Percentiles rank a stretch among this genome's conserved stretches.
Evolutionary conservation across 2,329 filamentous ascomycete species (phyloP).

Genomic region (Alternaria arbusti): DNA sequence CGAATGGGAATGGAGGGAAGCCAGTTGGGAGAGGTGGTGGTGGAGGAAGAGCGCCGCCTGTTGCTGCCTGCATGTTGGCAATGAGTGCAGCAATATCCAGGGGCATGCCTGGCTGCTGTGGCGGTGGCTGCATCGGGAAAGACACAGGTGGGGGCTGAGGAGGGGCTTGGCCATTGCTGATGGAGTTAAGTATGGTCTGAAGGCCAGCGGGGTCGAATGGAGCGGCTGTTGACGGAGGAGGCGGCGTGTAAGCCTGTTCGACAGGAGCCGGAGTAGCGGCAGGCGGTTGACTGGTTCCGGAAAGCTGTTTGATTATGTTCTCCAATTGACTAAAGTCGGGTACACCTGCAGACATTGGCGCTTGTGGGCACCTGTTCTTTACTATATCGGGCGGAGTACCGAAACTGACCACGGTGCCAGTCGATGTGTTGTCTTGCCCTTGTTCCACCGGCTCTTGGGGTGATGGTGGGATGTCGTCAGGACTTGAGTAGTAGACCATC

Average conservation of each 20-base stretch:
- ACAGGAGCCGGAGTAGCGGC: slow-evolving; percentile 14
- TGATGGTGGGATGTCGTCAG: slow-evolving; percentile 54
- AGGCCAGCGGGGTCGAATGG: slow-evolving; percentile 36
- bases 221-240: slow-evolving; percentile 22
- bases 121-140: slow-evolving; percentile 15
- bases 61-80: slow-evolving; percentile 30
- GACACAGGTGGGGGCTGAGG: slow-evolving; percentile 20
- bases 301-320: slow-evolving; percentile 38
- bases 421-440: slow-evolving; percentile 19
- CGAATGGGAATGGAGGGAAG: slow-evolving; percentile 22
- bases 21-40: slow-evolving; percentile 33
- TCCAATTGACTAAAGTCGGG: slow-evolving; percentile 36
- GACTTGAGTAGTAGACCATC: slow-evolving; percentile 55
- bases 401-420: slow-evolving; percentile 43
- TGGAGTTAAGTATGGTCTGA: slow-evolving; percentile 36
- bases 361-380: slow-evolving; percentile 30
- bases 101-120: slow-evolving; percentile 20
- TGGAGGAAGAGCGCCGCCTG: slow-evolving; percentile 24
- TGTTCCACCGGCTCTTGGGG: slow-evolving; percentile 54
- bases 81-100: slow-evolving; percentile 33
- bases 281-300: slow-evolving; percentile 17
- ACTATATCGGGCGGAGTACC: slow-evolving; percentile 44
- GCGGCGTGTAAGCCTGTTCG: slow-evolving; percentile 27
- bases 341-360: slow-evolving; percentile 13
- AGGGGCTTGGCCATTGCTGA: slow-evolving; percentile 18